Evolutionary conservation across 352 stramenopile genomes (phyloP).

Genomic region (Globisporangium heterothallicum): DNA sequence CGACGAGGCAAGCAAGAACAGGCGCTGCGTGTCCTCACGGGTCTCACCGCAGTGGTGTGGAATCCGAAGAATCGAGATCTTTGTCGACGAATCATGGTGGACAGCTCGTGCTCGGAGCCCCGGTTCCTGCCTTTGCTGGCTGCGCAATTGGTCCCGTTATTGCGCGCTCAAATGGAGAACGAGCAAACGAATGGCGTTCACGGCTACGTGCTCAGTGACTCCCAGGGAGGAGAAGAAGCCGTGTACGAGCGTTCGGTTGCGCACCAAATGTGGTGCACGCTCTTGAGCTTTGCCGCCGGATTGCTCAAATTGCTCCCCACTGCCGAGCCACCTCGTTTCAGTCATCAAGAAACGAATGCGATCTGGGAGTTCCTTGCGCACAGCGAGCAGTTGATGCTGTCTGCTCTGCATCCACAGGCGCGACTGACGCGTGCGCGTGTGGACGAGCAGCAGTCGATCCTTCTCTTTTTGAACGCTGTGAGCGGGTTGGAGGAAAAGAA

Average conservation of each 20-base stretch:
- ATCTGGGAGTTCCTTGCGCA: slow-evolving; percentile 60
- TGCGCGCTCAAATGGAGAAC: slow-evolving; percentile 31
- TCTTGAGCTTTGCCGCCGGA: slow-evolving; percentile 38
- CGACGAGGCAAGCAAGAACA: slow-evolving; percentile 27
- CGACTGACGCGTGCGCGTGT: slow-evolving; percentile 40
- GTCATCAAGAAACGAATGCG: slow-evolving; percentile 9
- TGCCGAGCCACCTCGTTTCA: not conserved
- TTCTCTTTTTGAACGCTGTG: slow-evolving; percentile 44
- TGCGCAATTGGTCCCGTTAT: slow-evolving; percentile 34
- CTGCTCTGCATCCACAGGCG: slow-evolving; percentile 23
- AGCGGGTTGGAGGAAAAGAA: slow-evolving; percentile 21
- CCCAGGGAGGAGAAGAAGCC: slow-evolving; percentile 1
- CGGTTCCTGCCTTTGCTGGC: slow-evolving; percentile 43
- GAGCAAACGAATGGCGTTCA: slow-evolving; percentile 33
- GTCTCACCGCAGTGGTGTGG: slow-evolving; percentile 47
- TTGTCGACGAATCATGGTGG: slow-evolving; percentile 43
- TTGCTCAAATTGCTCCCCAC: slow-evolving; percentile 29
- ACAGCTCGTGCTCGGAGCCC: slow-evolving; percentile 17
- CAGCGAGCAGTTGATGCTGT: slow-evolving; percentile 37
- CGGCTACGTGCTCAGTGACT: slow-evolving; percentile 22
- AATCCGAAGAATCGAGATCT: slow-evolving; percentile 41
- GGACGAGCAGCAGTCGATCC: slow-evolving; percentile 35
- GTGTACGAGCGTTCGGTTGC: slow-evolving; percentile 28
- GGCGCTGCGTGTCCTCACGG: slow-evolving; percentile 37
- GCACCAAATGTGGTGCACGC: slow-evolving; percentile 58